Evolutionary conservation across 805 yeast genomes (phyloP).

Genomic region (Yarrowia sp.): DNA sequence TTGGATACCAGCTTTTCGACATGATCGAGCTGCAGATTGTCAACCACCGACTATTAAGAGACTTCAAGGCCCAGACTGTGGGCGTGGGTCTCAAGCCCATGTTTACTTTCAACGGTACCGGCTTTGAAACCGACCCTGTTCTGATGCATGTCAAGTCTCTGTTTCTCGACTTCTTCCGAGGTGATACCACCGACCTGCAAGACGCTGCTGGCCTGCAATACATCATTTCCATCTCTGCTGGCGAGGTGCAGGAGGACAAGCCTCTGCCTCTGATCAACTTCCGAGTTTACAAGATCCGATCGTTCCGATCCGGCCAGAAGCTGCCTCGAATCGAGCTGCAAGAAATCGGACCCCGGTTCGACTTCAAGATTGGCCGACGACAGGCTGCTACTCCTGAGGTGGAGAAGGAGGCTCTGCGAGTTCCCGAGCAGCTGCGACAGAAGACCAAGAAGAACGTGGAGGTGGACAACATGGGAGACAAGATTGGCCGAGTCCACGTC

Average conservation of each 20-base stretch:
- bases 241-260: slow-evolving; percentile 69
- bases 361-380: slow-evolving; percentile 86
- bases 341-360: slow-evolving; percentile 94
- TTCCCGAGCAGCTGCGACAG: slow-evolving; percentile 76
- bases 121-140: slow-evolving; percentile 84
- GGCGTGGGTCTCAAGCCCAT: slow-evolving; percentile 89
- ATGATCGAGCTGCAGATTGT: slow-evolving; percentile 85
- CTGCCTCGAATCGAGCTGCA: slow-evolving; percentile 91
- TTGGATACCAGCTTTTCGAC: slow-evolving; percentile 85
- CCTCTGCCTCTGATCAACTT: slow-evolving; percentile 78
- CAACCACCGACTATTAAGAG: slow-evolving; percentile 65
- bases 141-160: slow-evolving; percentile 81
- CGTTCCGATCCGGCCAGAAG: slow-evolving; percentile 75
- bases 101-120: slow-evolving; percentile 89
- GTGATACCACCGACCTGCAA: slow-evolving; percentile 73
- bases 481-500: slow-evolving; percentile 92
- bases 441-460: slow-evolving; percentile 85
- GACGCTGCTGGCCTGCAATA: slow-evolving; percentile 95
- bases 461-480: slow-evolving; percentile 88
- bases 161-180: slow-evolving; percentile 83
- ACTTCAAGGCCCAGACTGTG: slow-evolving; percentile 77
- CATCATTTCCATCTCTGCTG: slow-evolving; percentile 74
- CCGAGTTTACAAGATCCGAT: slow-evolving; percentile 83
- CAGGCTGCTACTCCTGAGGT: slow-evolving; percentile 78
- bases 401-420: slow-evolving; percentile 82